phyloP scores from a whole-genome alignment of 2,329 filamentous ascomycete genomes.

The Trichoderma hamatum region DNA sequence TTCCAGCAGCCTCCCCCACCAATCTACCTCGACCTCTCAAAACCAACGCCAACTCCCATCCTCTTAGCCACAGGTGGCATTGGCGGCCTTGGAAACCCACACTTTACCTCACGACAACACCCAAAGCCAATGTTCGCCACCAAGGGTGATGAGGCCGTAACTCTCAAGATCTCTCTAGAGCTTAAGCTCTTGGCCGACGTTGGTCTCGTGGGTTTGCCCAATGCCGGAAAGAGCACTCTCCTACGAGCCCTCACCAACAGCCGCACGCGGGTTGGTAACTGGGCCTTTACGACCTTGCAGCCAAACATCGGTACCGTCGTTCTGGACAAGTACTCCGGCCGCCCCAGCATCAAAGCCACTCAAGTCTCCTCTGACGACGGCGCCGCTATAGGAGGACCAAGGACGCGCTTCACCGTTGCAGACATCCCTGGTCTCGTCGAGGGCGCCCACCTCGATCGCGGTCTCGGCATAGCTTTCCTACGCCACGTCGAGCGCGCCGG shows the following conservation, averaged over 20 bases:
- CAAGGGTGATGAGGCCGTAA: constrained; percentile 77
- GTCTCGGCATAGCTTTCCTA: constrained; percentile 87
- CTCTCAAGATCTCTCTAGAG: constrained; percentile 81
- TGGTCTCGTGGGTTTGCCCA: constrained; percentile 90
- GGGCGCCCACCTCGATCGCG: constrained; percentile 88
- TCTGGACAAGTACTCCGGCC: constrained; percentile 81
- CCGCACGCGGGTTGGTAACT: constrained; percentile 85
- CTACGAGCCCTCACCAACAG: constrained; percentile 86
- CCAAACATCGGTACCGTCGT: constrained; percentile 97
- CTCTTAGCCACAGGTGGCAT: constrained; percentile 85
- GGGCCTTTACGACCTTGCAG: constrained; percentile 95
- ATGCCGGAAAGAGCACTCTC: constrained; percentile 93
- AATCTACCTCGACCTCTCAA: constrained; percentile 71
- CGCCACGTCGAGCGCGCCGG: constrained; percentile 93
- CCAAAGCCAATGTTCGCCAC: constrained; percentile 85
- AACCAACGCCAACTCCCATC: constrained; percentile 80
- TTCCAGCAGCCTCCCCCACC: constrained; percentile 73
- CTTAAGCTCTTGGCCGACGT: constrained; percentile 95
- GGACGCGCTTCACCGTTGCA: constrained; percentile 87
- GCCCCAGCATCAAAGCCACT: constrained; percentile 57
- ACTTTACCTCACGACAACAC: constrained; percentile 79
- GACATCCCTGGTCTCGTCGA: constrained; percentile 95
- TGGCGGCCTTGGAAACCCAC: constrained; percentile 89
- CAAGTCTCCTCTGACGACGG: constrained; percentile 44
- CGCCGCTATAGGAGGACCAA: constrained; percentile 50